phyloP scores from a whole-genome alignment of 1,284 basidiomycete genomes.

The Rugiboletus extremiorientalis region DNA sequence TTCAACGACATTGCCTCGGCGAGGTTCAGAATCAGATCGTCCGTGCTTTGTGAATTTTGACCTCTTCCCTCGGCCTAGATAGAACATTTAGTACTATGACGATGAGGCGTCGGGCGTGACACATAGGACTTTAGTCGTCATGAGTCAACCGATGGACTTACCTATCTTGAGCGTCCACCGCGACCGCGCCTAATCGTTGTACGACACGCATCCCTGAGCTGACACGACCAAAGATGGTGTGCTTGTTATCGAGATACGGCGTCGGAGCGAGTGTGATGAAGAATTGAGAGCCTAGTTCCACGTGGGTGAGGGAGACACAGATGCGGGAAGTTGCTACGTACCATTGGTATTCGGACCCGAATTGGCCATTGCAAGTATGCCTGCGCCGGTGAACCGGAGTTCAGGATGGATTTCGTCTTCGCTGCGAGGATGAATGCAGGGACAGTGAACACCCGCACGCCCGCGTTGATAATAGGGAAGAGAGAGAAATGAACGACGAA shows the following conservation, averaged over 20 bases:
- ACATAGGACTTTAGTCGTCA: not conserved
- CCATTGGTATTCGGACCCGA: conserved; percentile 94
- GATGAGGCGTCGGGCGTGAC: not conserved
- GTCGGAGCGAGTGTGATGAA: conserved; percentile 90
- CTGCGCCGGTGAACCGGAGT: conserved; percentile 91
- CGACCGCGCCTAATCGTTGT: conserved; percentile 79
- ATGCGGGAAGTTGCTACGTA: conserved; percentile 31
- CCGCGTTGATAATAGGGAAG: not conserved
- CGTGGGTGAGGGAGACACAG: not conserved
- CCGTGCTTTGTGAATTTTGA: conserved; percentile 78
- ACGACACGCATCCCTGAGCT: conserved; percentile 85
- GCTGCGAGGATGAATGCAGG: conserved; percentile 34
- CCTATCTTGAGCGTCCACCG: conserved; percentile 77
- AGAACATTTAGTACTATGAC: not conserved
- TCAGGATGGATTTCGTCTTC: conserved; percentile 89
- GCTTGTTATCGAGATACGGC: conserved; percentile 90
- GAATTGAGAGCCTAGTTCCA: conserved; percentile 77
- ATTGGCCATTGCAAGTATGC: conserved; percentile 96
- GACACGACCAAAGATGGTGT: conserved; percentile 92
- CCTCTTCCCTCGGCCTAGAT: conserved; percentile 70
- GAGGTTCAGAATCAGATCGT: conserved; percentile 22
- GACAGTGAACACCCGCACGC: not conserved
- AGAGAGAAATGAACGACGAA: not conserved
- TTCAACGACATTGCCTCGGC: not conserved
- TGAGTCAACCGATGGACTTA: conserved; percentile 35